These are phyloP conservation scores for Hansenula sp. DNA, from an alignment of 1,139 yeast species.

Conservation along the genomic window DNA sequence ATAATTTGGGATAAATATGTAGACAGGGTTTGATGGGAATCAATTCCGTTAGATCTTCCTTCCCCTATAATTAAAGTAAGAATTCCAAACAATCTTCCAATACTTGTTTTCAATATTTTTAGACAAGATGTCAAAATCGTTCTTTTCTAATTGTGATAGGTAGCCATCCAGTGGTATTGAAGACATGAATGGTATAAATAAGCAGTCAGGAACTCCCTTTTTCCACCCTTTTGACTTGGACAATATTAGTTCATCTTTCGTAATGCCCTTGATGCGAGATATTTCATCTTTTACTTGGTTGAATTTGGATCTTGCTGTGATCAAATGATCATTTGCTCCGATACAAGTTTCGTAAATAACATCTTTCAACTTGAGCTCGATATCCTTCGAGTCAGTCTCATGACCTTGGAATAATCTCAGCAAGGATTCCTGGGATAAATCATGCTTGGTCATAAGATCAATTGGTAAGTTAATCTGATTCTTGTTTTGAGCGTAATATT, in stretches of 20 bases:
- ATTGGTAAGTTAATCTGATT: slow-evolving; percentile 50
- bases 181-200: slow-evolving; percentile 65
- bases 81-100: slow-evolving; percentile 71
- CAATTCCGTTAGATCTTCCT: slow-evolving; percentile 38
- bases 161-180: slow-evolving; percentile 65
- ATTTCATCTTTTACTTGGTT: slow-evolving; percentile 34
- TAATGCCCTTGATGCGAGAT: slow-evolving; percentile 20
- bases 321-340: slow-evolving; percentile 74
- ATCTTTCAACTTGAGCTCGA: slow-evolving; percentile 45
- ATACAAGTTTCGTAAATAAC: slow-evolving; percentile 70
- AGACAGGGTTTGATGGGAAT: too few relatives aligned
- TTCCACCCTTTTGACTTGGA: slow-evolving; percentile 38
- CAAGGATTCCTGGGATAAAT: slow-evolving; percentile 62
- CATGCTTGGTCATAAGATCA: slow-evolving; percentile 51
- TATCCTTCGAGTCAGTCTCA: slow-evolving; percentile 25
- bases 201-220: slow-evolving; percentile 55
- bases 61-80: slow-evolving; percentile 49
- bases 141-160: slow-evolving; percentile 53
- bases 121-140: slow-evolving; percentile 60
- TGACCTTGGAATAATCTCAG: slow-evolving; percentile 47
- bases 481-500: slow-evolving; percentile 57
- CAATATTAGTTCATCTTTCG: slow-evolving; percentile 30
- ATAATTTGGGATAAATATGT: too few relatives aligned
- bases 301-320: slow-evolving; percentile 61
- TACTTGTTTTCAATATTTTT: slow-evolving; percentile 50